Base-by-base conservation (phyloP, 1,139 yeast genomes). In the Debaryomycetaceae sp. region DNA sequence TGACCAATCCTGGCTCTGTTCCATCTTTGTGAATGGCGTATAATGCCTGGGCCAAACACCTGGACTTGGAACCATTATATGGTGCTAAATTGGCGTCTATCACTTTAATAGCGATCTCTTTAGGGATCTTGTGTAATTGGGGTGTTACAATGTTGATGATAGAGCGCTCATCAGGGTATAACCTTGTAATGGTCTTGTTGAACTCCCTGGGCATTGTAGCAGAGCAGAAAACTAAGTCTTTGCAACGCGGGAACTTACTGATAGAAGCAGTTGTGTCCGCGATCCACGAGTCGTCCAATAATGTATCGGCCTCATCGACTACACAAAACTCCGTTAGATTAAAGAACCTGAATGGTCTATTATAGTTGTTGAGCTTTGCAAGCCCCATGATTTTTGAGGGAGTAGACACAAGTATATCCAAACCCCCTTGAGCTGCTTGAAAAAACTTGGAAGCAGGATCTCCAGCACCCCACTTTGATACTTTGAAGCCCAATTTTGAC, bases 301-400 rank as follows among this genome's bases (percentile, higher is more conserved):
- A 69, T 0, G 97, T 87, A 63, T 93, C 99, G 0, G 99, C 98
- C 63, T 93, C 99, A 62, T 93, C 99, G n/a, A 87, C 78, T 3
- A 87, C 91, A 45, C 87, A 72, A 54, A 78, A 85, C 27, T 77
- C 74, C 0, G 81, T 78, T 34, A 67, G 66, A 6, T 68, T 63
- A 43, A 81, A 66, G 8, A 70, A 59, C 36, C 72, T 65, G 53
- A 73, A 80, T 0, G 86, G 83, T 31, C 75, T 66, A 39, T 71
- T 67, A 11, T 74, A 57, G 54, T 71, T 71, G 33, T 67, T 65
- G 37, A 79, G 69, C 41, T 72, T 70, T 38, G 70, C 68, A 42
- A 81, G 63, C 4, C 78, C 71, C 20, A 67, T 62, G 24, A 86
- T 57, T 56, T 85, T 85, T 11, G 81, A 80, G 0, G 99, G 99